Conservation (phyloP, 1,284 basidiomycete species). For the Wallemia ichthyophaga region DNA sequence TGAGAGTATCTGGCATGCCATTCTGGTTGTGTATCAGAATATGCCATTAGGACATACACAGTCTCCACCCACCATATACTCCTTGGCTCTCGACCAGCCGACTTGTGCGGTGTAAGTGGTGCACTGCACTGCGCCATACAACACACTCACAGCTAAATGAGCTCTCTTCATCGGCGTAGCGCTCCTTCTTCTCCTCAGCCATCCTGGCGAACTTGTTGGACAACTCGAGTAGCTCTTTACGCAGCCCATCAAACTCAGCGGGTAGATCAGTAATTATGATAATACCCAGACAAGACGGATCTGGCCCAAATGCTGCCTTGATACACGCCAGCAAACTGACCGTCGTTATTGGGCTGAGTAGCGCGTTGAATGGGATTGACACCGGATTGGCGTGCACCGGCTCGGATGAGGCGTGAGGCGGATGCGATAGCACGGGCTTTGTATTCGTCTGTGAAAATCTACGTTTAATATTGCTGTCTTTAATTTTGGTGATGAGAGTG, state of each 20-base stretch:
- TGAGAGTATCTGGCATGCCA: constrained; percentile 29
- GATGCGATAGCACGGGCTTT: background rate
- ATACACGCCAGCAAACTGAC: background rate
- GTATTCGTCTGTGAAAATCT: background rate
- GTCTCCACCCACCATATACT: background rate
- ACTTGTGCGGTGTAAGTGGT: constrained; percentile 1
- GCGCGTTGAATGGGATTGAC: background rate
- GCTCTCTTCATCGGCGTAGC: constrained; percentile 22
- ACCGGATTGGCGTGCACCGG: background rate
- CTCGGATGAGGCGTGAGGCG: background rate
- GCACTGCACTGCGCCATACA: constrained; percentile 1
- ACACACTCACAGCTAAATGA: constrained; percentile 5
- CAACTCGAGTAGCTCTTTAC: constrained; percentile 37
- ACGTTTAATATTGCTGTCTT: background rate
- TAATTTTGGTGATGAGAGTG: background rate
- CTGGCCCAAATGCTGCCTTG: background rate
- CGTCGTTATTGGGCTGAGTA: background rate
- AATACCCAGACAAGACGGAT: background rate
- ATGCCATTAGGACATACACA: background rate
- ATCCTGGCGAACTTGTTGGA: constrained; percentile 42
- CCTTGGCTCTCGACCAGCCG: background rate
- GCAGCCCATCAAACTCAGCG: constrained; percentile 25
- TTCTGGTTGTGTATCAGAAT: background rate
- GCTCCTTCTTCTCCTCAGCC: constrained; percentile 30
- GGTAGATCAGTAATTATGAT: constrained; percentile 29